phyloP scores from a whole-genome alignment of 2,329 filamentous ascomycete genomes.

The Diaporthe humulicola region DNA sequence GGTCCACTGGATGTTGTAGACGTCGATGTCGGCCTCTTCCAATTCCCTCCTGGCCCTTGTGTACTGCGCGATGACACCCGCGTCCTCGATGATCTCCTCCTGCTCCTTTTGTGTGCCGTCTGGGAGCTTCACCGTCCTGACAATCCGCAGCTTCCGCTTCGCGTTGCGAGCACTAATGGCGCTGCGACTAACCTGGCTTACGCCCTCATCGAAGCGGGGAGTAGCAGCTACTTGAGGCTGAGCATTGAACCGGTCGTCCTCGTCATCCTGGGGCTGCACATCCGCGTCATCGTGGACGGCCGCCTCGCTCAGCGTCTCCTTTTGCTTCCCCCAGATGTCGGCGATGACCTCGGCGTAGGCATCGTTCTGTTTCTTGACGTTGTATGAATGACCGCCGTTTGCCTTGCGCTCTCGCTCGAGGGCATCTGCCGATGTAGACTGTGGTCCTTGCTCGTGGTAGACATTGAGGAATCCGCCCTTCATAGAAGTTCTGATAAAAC shows the following conservation, averaged over 20 bases:
- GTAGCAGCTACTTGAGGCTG: slow-evolving; percentile 78
- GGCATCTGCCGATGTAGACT: slow-evolving; percentile 81
- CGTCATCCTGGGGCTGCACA: slow-evolving; percentile 69
- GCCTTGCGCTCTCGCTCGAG: slow-evolving; percentile 89
- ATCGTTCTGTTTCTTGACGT: slow-evolving; percentile 92
- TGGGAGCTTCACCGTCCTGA: slow-evolving; percentile 66
- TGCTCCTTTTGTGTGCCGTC: slow-evolving; percentile 70
- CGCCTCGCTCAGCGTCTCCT: slow-evolving; percentile 79
- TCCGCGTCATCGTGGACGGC: slow-evolving; percentile 77
- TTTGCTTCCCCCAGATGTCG: slow-evolving; percentile 93
- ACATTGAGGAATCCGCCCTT: slow-evolving; percentile 95
- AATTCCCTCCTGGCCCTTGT: slow-evolving; percentile 80
- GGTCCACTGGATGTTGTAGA: slow-evolving; percentile 72
- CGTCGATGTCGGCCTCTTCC: slow-evolving; percentile 78
- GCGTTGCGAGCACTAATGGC: slow-evolving; percentile 67
- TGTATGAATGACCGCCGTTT: slow-evolving; percentile 96
- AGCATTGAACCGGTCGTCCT: slow-evolving; percentile 78
- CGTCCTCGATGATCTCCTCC: slow-evolving; percentile 81
- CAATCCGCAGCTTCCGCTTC: slow-evolving; percentile 80
- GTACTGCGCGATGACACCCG: slow-evolving; percentile 90
- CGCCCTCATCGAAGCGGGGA: slow-evolving; percentile 82
- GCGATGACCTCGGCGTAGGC: slow-evolving; percentile 93
- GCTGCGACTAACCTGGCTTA: slow-evolving; percentile 82
- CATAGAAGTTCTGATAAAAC: slow-evolving; percentile 98
- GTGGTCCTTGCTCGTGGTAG: slow-evolving; percentile 70